These are phyloP conservation scores for Nicotiana attenuata DNA, from an alignment of 257 asterid species.

Conservation along the genomic window DNA sequence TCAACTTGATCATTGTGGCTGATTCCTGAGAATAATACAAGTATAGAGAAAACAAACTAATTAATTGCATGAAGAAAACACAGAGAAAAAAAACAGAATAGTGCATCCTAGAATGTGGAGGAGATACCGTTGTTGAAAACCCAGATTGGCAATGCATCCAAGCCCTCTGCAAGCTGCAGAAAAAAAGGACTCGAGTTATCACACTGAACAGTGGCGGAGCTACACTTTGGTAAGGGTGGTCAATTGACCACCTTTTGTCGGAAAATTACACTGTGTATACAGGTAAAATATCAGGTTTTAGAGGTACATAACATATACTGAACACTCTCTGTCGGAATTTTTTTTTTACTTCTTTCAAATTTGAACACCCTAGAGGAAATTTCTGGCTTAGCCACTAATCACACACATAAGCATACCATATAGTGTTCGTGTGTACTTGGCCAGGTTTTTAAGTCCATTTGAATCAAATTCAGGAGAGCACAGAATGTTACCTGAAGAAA, in stretches of 20 bases:
- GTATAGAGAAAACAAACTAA: not conserved
- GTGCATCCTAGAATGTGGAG: not conserved
- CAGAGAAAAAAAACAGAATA: not conserved
- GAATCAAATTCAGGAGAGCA: conserved; percentile 4
- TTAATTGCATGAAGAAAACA: not conserved
- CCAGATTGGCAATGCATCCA: conserved; percentile 84
- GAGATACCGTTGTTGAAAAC: conserved; percentile 88
- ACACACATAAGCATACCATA: not conserved
- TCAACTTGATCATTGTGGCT: conserved; percentile 90
- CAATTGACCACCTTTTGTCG: too few species aligned
- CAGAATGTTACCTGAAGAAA: conserved; percentile 63
- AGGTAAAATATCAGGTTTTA: too few species aligned
- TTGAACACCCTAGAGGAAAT: too few species aligned
- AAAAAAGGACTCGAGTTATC: not conserved
- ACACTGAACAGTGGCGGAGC: too few species aligned
- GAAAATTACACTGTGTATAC: too few species aligned
- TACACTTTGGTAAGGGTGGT: too few species aligned
- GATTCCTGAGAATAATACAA: conserved; percentile 47
- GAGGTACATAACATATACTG: too few species aligned
- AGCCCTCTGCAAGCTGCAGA: conserved; percentile 91
- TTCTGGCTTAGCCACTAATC: too few species aligned
- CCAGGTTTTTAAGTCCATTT: not conserved
- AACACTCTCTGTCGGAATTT: too few species aligned
- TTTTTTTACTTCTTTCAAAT: too few species aligned
- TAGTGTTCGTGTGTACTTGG: not conserved